Evolutionary conservation across 2,329 filamentous ascomycete genomes (phyloP).

Genomic region (Dactylellina haptotyla): DNA sequence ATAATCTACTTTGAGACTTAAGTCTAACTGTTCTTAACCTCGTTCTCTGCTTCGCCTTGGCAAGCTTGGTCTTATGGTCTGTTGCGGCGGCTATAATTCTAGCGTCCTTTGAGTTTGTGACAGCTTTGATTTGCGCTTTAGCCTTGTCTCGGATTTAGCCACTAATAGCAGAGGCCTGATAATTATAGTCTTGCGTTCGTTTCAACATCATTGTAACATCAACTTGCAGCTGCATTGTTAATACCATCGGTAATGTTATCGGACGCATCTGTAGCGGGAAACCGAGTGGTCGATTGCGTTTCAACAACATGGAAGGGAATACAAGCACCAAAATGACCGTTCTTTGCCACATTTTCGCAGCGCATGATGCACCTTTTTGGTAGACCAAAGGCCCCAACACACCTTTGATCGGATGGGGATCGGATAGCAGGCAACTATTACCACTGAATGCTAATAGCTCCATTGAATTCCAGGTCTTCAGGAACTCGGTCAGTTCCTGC

Average conservation of each 20-base stretch:
- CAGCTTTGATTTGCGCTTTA: not conserved
- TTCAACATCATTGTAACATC: not conserved
- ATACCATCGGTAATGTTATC: not conserved
- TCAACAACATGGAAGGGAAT: too few relatives aligned
- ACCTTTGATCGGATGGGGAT: too few relatives aligned
- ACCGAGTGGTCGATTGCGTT: not conserved
- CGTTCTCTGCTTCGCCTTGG: not conserved
- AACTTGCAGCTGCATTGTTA: not conserved
- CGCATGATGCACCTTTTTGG: too few relatives aligned
- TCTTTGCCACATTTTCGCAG: too few relatives aligned
- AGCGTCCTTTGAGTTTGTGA: not conserved
- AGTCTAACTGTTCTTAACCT: not conserved
- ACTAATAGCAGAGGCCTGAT: not conserved
- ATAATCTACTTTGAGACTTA: not conserved
- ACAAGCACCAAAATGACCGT: too few relatives aligned
- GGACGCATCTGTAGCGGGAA: not conserved
- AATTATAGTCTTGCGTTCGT: not conserved
- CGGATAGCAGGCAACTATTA: too few relatives aligned
- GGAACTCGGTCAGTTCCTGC: too few relatives aligned
- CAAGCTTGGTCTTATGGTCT: not conserved
- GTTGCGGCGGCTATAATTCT: not conserved
- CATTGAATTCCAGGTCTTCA: too few relatives aligned
- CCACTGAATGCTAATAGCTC: too few relatives aligned
- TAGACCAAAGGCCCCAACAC: too few relatives aligned
- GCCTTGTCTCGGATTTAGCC: not conserved